Base-by-base conservation (phyloP, 2,329 filamentous ascomycete species). In the Fusarium gaditjirri region DNA sequence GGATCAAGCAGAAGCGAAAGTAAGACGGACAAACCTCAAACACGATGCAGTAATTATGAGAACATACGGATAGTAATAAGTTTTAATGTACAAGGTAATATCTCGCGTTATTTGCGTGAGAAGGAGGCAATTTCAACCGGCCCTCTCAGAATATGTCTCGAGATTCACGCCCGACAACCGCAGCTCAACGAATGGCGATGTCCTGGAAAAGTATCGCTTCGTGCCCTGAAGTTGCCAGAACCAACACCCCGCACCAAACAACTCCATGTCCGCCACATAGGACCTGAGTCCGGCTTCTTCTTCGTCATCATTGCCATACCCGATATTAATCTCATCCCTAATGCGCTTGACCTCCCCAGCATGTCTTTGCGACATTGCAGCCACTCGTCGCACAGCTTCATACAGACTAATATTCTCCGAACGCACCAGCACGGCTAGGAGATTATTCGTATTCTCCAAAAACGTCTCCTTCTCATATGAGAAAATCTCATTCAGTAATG, bases 211-310 rank as follows among this genome's bases (percentile, higher is more conserved):
- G 0, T 54, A 41, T 4, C 19, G 35, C 6, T 29, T 54, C 16
- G 35, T 54, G 25, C 50, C 35, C 25, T 41, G 6, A 8, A 41
- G 25, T 54, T 54, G 25, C 25, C 50, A 54, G 8, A 19, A 54
- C 50, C 50, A 54, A 41, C 21, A 31, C 10, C 2, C 50, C 2
- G 50, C 35, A 0, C 50, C 3, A 14, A 41, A 41, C 6, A 41
- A 8, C 2, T 41, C 50, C 21, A 54, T 41, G 0, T 27, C 25
- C 5, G 0, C 13, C 0, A 27, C 5, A 2, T 52, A 52, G 2
- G 2, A 1, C 5, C 10, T 0, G 8, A 29, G 25, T 5, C 3
- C 0, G 29, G 10, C 0, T 8, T 17, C 2, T 0, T 13, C 23
- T 17, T 4, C 33, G 6, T 2, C 16, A 5, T 17, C 9, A 4